Base-by-base conservation (phyloP, 2,329 filamentous ascomycete species). In the Claviceps lovelessii region DNA sequence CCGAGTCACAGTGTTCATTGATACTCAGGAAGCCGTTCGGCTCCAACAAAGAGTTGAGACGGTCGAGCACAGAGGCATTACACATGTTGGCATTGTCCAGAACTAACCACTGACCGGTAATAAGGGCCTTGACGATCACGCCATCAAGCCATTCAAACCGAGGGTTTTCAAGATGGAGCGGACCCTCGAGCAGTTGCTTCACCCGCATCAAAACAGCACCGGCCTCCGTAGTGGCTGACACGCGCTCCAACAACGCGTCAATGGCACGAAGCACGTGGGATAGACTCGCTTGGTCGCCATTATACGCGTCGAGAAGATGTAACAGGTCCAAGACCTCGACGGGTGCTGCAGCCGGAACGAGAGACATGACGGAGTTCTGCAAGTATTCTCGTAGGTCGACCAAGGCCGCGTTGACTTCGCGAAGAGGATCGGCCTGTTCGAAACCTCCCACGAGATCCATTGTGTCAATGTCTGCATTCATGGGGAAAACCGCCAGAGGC, bases 381-480 rank as follows among this genome's bases (percentile, higher is more conserved):
- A 86, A 64, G 54, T 77, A 77, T 6, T 71, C 63, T 13, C 73
- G 71, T 13, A 87, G 64, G 37, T 63, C 62, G 50, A 78, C 72
- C 33, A 82, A 65, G 13, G 68, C 64, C n/a, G 75, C 73, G 54
- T 85, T 83, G 5, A 88, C 74, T 58, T 86, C 81, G 54, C 91
- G 79, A 52, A 86, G 76, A 28, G 88, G 83, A 65, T 98, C 93
- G 19, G 88, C 84, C 69, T 98, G 93, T 67, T 98, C 93, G 65
- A 95, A 98, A 0, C 93, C 93, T 63, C 93, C 93, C 55, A 98
- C 88, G 55, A 98, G 80, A 69, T 98, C 93, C 83, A 95, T 95
- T 0, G 91, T 90, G 67, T 98, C 93, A 48, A 95, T 87, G 62
- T 98, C 94, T 7, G 90, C 85, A 65, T 95, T 98, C 71, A 98